Evolutionary conservation across 1,284 basidiomycete genomes (phyloP).

Genomic region (Sporisorium sorghi): DNA sequence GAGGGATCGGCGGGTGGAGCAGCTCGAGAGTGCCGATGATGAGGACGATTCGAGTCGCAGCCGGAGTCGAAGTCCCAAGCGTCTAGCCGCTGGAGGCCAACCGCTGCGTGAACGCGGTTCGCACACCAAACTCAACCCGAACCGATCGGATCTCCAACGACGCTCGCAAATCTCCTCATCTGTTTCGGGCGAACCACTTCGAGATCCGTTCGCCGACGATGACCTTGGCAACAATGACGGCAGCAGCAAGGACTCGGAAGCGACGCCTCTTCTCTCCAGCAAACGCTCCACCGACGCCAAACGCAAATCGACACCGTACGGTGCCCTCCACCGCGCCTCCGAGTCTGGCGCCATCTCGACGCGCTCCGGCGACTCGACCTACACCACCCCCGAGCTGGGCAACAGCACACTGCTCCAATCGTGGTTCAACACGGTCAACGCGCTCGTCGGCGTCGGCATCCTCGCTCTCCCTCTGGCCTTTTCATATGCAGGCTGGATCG

Average conservation of each 20-base stretch:
- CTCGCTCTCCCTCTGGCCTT: conserved; percentile 66
- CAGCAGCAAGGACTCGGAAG: conserved; percentile 19
- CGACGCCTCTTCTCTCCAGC: conserved; percentile 8
- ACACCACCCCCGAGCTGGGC: conserved; percentile 30
- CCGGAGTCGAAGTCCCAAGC: conserved; percentile 56
- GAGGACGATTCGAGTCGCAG: conserved; percentile 49
- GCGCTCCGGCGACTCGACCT: conserved; percentile 23
- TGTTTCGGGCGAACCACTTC: conserved; percentile 28
- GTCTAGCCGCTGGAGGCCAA: no score
- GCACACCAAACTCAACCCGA: conserved; percentile 20
- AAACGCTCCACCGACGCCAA: conserved; percentile 3
- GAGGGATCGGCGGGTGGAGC: conserved; percentile 36
- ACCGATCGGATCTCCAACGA: conserved; percentile 3
- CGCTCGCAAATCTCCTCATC: conserved; percentile 18
- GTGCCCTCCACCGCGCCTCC: conserved; percentile 19
- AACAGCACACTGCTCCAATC: conserved; percentile 64
- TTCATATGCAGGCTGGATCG: conserved; percentile 60
- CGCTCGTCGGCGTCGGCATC: conserved; percentile 66
- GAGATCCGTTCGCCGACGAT: conserved; percentile 51
- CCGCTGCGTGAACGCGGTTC: conserved; percentile 19
- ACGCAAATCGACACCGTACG: conserved; percentile 21
- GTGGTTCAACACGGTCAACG: conserved; percentile 69
- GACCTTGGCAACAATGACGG: not conserved
- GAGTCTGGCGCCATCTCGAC: conserved; percentile 21
- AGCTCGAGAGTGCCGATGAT: conserved; percentile 41